Conservation (phyloP, 1,284 basidiomycete species). For the Apiotrichum gamsii region DNA sequence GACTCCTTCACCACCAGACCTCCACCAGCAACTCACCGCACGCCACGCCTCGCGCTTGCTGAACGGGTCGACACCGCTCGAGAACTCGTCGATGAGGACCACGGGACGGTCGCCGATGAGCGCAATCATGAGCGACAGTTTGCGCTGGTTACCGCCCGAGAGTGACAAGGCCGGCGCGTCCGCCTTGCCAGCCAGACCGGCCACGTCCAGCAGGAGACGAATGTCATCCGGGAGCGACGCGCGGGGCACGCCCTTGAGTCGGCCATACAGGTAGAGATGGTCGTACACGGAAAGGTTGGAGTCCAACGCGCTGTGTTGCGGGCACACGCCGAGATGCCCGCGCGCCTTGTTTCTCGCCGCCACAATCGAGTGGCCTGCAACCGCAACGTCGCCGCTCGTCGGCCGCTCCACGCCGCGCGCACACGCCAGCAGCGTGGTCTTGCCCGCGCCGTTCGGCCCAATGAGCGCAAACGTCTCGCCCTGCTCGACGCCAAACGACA, state of each 20-base stretch:
- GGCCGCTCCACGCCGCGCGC: constrained; percentile 46
- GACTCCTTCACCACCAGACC: too few relatives aligned
- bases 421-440: constrained; percentile 58
- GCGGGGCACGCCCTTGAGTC: constrained; percentile 57
- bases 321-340: constrained; percentile 62
- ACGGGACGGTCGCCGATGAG: constrained; percentile 73
- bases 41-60: constrained; percentile 78
- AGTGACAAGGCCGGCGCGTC: constrained; percentile 65
- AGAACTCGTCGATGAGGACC: constrained; percentile 74
- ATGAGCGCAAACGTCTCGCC: constrained; percentile 66
- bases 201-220: constrained; percentile 56
- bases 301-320: constrained; percentile 76
- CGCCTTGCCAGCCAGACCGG: constrained; percentile 58
- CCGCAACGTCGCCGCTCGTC: constrained; percentile 62
- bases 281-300: constrained; percentile 58
- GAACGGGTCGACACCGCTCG: constrained; percentile 72
- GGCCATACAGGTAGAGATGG: constrained; percentile 54
- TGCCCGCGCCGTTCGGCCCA: constrained; percentile 70
- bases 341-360: constrained; percentile 56
- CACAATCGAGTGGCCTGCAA: constrained; percentile 60
- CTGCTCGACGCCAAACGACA: constrained; percentile 60
- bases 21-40: constrained; percentile 55
- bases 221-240: constrained; percentile 55
- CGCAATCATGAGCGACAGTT: constrained; percentile 68
- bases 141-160: constrained; percentile 73